phyloP scores from a whole-genome alignment of 768 basidiomycete genomes.

The Trametopsis cervina region DNA sequence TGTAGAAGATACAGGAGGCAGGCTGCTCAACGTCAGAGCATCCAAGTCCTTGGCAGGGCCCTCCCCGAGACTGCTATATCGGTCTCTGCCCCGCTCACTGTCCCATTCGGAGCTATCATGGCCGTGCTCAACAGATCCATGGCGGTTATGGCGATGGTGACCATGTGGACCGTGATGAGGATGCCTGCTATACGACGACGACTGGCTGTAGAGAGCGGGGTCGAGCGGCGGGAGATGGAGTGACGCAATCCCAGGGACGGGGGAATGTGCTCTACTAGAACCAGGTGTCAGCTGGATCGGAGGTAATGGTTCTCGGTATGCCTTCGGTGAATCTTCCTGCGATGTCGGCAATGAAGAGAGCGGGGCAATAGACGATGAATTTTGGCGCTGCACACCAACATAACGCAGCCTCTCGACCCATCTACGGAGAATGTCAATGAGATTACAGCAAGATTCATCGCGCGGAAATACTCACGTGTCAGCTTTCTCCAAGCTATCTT shows the following conservation, averaged over 20 bases:
- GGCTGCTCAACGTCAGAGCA: slow-evolving; percentile 16
- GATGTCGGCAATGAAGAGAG: slow-evolving; percentile 14
- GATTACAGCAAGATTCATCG: slow-evolving; percentile 4
- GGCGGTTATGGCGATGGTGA: slow-evolving; percentile 7
- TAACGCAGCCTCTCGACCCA: slow-evolving; percentile 81
- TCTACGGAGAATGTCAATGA: slow-evolving; percentile 28
- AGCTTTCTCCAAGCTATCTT: slow-evolving; percentile 80
- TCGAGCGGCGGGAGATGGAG: slow-evolving; percentile 15
- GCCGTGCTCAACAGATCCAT: slow-evolving; percentile 1
- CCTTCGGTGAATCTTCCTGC: slow-evolving; percentile 6
- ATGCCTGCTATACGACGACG: not conserved
- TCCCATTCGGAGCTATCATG: not conserved
- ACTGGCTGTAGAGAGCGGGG: slow-evolving; percentile 7
- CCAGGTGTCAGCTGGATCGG: slow-evolving; percentile 11
- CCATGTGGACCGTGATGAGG: slow-evolving; percentile 4
- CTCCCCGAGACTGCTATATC: slow-evolving; percentile 1
- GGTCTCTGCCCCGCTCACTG: slow-evolving; percentile 8
- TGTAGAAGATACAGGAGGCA: not conserved
- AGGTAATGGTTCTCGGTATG: slow-evolving; percentile 12
- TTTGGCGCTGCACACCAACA: slow-evolving; percentile 64
- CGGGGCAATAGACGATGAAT: slow-evolving; percentile 4
- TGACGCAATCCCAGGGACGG: slow-evolving; percentile 8
- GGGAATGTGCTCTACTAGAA: slow-evolving; percentile 12
- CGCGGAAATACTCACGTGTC: slow-evolving; percentile 56
- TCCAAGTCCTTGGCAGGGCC: slow-evolving; percentile 15